Conservation (phyloP, 768 basidiomycete genomes). For the Amanita brunnescens region DNA sequence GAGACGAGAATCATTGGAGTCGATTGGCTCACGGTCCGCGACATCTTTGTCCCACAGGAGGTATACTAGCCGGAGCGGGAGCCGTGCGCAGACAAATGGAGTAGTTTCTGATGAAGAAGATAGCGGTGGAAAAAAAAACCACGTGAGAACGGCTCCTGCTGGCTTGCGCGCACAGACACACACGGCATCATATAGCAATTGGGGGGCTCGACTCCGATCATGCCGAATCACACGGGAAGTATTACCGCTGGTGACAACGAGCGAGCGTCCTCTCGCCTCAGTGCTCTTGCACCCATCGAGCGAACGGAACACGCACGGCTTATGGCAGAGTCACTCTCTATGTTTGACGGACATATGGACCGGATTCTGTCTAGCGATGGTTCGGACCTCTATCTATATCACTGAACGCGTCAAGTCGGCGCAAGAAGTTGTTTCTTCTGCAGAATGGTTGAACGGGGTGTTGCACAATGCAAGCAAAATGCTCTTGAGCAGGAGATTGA, state of each 20-base stretch:
- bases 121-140: neutral
- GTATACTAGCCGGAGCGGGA: constrained; percentile 10
- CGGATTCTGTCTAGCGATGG: constrained; percentile 35
- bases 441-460: constrained; percentile 59
- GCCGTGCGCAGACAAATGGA: constrained; percentile 10
- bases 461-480: constrained; percentile 45
- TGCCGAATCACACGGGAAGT: constrained; percentile 7
- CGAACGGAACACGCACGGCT: constrained; percentile 57
- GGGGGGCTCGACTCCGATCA: constrained; percentile 14
- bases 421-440: constrained; percentile 50
- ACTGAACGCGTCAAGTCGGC: constrained; percentile 55
- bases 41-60: constrained; percentile 1
- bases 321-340: constrained; percentile 57
- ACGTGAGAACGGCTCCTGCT: constrained; percentile 1
- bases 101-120: constrained; percentile 7
- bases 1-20: neutral
- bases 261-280: constrained; percentile 11
- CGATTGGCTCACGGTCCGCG: no score
- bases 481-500: constrained; percentile 71
- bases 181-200: constrained; percentile 2
- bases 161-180: neutral
- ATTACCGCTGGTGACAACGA: constrained; percentile 10
- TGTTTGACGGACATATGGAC: constrained; percentile 61
- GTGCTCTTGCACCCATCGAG: neutral
- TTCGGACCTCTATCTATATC: constrained; percentile 15